Base-by-base conservation (phyloP, 257 asterid genomes). In the Solanum okadae region DNA sequence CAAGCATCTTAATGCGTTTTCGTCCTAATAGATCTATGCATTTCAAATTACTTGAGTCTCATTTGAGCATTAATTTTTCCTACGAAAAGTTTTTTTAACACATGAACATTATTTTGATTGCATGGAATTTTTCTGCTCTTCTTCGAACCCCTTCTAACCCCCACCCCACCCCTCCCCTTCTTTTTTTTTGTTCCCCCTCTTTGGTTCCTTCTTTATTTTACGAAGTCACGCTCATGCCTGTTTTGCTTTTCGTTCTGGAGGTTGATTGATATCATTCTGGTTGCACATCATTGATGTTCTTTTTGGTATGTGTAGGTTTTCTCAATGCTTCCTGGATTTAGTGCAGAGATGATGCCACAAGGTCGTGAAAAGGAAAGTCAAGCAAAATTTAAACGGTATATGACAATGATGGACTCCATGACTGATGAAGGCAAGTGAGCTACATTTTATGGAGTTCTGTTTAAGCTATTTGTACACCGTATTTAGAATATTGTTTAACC, bases 361-460 rank as follows among this genome's bases (percentile, higher is more conserved):
- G 98, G 98, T 35, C 97, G 90, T 65, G 99, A 97, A 90, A 94
- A 95, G 90, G 98, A 95, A 93, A 96, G 98, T 89, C 98, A 94
- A 88, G 93, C 98, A 25, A 97, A 97, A 92, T 89, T 96, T 34
- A 95, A 97, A 90, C 93, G 98, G 85, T 97, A 95, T 88, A 95
- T 96, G 99, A 97, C 98, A 67, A 95, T 97, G 98, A 94, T 96
- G 99, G 99, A 97, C 90, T 97, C 99, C 6, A 95, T 97, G 99
- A 97, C 98, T 65, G 93, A 97, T 82, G 96, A 97, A 95, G 99
- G 98, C 88, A 90, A 92, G 97, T 49, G 77, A 2, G 27, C 46
- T 11, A 27, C 61, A 2, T 68, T 14, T 16, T 83, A 31, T 76
- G 22, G 46, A 10, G 31, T 73, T 76, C n/a, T 35, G 59, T 37